A percentile compares a stretch with the other conserved stretches of the same genome.
Evolutionary conservation across 2,329 filamentous ascomycete species (phyloP).

Genomic region (Fusarium albidum): DNA sequence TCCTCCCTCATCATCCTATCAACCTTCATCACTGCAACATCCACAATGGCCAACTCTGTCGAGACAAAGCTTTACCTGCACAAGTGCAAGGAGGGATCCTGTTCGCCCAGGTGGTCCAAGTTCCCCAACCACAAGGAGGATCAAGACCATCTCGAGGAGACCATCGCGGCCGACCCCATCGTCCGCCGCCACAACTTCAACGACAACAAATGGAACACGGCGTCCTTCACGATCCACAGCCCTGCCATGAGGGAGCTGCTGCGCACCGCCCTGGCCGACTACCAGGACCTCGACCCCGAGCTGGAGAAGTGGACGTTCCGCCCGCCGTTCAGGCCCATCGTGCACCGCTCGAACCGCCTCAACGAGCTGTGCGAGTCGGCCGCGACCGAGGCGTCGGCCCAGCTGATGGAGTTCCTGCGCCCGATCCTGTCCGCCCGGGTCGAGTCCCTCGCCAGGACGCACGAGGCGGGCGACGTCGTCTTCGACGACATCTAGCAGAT

Average conservation of each 20-base stretch:
- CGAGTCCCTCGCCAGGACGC: slow-evolving; percentile 36
- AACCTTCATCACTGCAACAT: background rate
- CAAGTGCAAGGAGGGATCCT: background rate
- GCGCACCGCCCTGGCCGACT: background rate
- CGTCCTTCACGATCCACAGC: slow-evolving; percentile 16
- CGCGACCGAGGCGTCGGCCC: background rate
- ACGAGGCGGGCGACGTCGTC: slow-evolving; percentile 41
- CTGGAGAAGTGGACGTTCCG: slow-evolving; percentile 21
- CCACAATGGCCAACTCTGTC: background rate
- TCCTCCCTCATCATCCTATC: background rate
- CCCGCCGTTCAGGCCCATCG: slow-evolving; percentile 14
- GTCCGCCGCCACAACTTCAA: slow-evolving; percentile 1
- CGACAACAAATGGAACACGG: slow-evolving; percentile 9
- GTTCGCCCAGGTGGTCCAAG: slow-evolving; percentile 9
- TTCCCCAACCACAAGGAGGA: slow-evolving; percentile 1
- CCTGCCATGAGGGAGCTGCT: slow-evolving; percentile 8
- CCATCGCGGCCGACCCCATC: slow-evolving; percentile 1
- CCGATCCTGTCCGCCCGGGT: slow-evolving; percentile 43
- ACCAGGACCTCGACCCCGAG: slow-evolving; percentile 18
- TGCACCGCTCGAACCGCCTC: slow-evolving; percentile 19
- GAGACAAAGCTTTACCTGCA: slow-evolving; percentile 14
- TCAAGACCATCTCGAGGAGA: background rate
- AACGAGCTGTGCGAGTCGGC: background rate
- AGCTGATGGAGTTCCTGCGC: slow-evolving; percentile 42
- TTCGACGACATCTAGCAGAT: slow-evolving; percentile 47